phyloP scores from a whole-genome alignment of 2,329 filamentous ascomycete species.

The Chaetothyriales sp. region DNA sequence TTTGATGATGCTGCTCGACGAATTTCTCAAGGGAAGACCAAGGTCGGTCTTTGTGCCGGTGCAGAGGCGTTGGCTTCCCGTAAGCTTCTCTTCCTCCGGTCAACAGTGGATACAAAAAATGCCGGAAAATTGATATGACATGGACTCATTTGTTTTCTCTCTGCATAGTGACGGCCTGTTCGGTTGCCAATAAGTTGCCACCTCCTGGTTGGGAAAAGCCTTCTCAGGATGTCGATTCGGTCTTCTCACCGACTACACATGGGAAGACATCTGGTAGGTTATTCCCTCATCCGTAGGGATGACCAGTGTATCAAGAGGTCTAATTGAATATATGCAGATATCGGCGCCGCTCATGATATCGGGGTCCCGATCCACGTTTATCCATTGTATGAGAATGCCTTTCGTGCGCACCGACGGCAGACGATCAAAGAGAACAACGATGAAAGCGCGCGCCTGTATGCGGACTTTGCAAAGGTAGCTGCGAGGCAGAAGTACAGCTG shows the following conservation, averaged over 20 bases:
- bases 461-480: conserved; percentile 43
- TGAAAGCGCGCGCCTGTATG: conserved; percentile 47
- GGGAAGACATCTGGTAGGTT: conserved; percentile 28
- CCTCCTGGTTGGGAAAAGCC: conserved; percentile 45
- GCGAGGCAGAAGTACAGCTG: conserved; percentile 40
- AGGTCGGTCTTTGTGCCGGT: conserved; percentile 45
- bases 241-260: conserved; percentile 38
- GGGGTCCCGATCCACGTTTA: conserved; percentile 53
- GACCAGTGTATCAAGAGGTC: not conserved
- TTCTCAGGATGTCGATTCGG: conserved; percentile 30
- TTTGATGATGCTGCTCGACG: conserved; percentile 49
- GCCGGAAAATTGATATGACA: not conserved
- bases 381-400: conserved; percentile 51
- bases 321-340: conserved; percentile 24
- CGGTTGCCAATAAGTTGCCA: conserved; percentile 37
- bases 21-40: conserved; percentile 38
- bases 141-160: not conserved
- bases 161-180: conserved; percentile 36
- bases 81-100: conserved; percentile 17
- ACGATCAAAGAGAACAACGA: conserved; percentile 39
- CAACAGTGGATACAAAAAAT: conserved; percentile 12
- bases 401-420: conserved; percentile 43
- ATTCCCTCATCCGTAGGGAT: not conserved
- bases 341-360: conserved; percentile 42
- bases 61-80: conserved; percentile 49